Evolutionary conservation across 768 basidiomycete species (phyloP).

Genomic region (Tephrocybe sp.): DNA sequence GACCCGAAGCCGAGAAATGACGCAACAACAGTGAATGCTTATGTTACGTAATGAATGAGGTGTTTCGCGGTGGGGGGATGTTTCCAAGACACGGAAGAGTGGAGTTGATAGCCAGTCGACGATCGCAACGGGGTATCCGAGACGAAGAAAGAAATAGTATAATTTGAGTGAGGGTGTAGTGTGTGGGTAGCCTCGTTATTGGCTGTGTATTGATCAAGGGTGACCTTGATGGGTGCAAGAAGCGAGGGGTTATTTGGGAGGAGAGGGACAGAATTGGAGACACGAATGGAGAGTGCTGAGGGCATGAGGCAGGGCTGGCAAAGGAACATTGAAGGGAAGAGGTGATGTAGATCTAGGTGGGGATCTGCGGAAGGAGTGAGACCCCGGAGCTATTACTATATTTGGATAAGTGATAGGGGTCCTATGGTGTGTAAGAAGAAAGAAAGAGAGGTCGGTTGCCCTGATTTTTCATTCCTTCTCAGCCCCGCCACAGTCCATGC

Average conservation of each 20-base stretch:
- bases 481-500: conserved; percentile 17
- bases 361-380: conserved; percentile 21
- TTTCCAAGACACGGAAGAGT: neutral
- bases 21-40: neutral
- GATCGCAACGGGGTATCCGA: too few relatives aligned
- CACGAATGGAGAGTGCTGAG: neutral
- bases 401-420: conserved; percentile 5
- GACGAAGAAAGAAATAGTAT: too few relatives aligned
- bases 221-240: too few relatives aligned
- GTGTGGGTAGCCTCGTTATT: too few relatives aligned
- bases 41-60: neutral
- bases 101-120: neutral
- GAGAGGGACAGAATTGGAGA: too few relatives aligned
- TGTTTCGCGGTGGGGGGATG: too few relatives aligned
- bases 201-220: too few relatives aligned
- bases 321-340: neutral
- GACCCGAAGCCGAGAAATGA: conserved; percentile 4
- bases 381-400: conserved; percentile 18
- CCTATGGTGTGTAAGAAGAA: conserved; percentile 16
- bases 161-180: too few relatives aligned
- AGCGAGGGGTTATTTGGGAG: too few relatives aligned
- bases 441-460: conserved; percentile 9
- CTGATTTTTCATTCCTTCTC: conserved; percentile 27
- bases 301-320: neutral
- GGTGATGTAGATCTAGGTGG: conserved; percentile 18